A percentile compares a stretch with the other conserved stretches of the same genome.
phyloP scores from a whole-genome alignment of 2,329 filamentous ascomycete genomes.

The Fonsecaea pedrosoi region DNA sequence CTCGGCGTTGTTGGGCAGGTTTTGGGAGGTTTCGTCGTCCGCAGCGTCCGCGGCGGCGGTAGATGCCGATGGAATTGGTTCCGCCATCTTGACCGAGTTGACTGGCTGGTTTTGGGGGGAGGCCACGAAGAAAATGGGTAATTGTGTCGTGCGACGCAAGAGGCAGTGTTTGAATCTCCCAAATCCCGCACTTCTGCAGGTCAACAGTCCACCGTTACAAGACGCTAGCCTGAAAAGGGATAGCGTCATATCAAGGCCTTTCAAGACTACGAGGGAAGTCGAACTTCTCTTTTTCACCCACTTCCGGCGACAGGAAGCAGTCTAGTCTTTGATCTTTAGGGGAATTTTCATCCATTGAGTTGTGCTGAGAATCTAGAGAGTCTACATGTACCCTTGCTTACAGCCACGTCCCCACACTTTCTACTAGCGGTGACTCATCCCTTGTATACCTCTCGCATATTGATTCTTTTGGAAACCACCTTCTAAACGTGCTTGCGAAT shows the following conservation, averaged over 20 bases:
- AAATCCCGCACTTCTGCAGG: background rate
- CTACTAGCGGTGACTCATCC: background rate
- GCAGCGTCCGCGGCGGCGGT: conserved; percentile 46
- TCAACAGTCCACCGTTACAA: background rate
- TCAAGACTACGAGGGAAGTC: background rate
- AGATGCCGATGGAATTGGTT: conserved; percentile 51
- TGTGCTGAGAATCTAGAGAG: background rate
- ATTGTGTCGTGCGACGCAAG: background rate
- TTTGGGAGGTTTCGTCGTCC: conserved; percentile 41
- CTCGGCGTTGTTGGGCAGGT: conserved; percentile 53
- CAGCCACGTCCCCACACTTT: background rate
- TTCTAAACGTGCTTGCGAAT: conserved; percentile 49
- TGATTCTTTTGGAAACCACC: conserved; percentile 37
- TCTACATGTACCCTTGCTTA: background rate
- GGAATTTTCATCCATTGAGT: background rate
- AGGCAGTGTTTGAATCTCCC: background rate
- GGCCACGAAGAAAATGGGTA: background rate
- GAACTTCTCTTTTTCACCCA: background rate
- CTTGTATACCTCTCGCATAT: background rate
- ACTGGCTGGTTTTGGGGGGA: too few species aligned
- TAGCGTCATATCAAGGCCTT: conserved; percentile 10
- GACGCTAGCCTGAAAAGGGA: conserved; percentile 10
- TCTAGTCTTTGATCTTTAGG: background rate
- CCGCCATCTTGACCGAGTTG: conserved; percentile 47
- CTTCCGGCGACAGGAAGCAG: background rate